Percentiles rank a stretch among this genome's conserved stretches.
These are phyloP conservation scores for Nicotiana noctiflora DNA, from an alignment of 257 asterid genomes.

Conservation along the genomic window DNA sequence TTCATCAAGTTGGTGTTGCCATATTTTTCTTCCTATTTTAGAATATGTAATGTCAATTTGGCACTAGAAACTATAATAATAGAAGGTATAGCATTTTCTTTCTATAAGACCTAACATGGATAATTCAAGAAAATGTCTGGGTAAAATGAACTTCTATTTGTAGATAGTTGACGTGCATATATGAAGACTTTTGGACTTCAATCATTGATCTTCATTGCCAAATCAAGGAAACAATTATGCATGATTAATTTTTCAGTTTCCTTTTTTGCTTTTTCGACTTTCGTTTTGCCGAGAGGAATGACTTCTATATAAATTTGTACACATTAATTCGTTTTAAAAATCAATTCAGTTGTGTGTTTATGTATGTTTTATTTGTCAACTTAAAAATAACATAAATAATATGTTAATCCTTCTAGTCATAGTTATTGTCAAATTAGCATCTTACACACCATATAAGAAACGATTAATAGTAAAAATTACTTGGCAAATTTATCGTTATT, in stretches of 20 bases:
- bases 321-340: background rate
- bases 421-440: too few relatives aligned
- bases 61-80: background rate
- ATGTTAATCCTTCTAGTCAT: too few relatives aligned
- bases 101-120: background rate
- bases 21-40: background rate
- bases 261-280: background rate
- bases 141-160: background rate
- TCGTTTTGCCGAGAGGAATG: background rate
- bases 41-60: background rate
- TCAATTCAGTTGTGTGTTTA: background rate
- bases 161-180: background rate
- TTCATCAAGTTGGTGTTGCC: background rate
- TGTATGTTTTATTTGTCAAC: background rate
- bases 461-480: too few relatives aligned
- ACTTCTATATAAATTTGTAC: background rate
- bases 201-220: background rate
- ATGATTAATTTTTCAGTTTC: background rate
- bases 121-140: background rate
- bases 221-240: background rate
- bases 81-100: background rate
- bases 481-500: too few relatives aligned
- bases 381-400: too few relatives aligned
- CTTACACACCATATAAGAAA: too few relatives aligned
- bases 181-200: background rate